These are phyloP conservation scores for Pulveroboletus sp. DNA, from an alignment of 768 basidiomycete species.

Conservation along the genomic window DNA sequence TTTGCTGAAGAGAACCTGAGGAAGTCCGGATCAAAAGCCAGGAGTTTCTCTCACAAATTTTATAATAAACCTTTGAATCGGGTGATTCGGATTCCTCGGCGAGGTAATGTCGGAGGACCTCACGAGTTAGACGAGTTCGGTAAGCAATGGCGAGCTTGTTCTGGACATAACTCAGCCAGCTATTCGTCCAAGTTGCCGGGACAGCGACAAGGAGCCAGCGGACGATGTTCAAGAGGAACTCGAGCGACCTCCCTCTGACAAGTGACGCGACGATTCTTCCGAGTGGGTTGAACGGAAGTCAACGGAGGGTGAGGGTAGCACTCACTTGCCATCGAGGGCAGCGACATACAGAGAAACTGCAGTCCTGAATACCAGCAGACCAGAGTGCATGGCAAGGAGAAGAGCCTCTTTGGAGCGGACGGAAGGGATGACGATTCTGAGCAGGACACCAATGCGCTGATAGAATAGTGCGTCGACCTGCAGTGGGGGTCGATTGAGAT, in stretches of 20 bases:
- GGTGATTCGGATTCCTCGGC: conserved; percentile 60
- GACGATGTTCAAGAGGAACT: conserved; percentile 81
- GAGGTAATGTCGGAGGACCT: conserved; percentile 81
- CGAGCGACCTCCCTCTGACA: conserved; percentile 74
- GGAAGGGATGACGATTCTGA: conserved; percentile 85
- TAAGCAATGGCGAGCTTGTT: conserved; percentile 90
- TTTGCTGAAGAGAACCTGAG: conserved; percentile 53
- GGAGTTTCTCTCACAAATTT: conserved; percentile 57
- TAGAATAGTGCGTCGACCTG: conserved; percentile 94
- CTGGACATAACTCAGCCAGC: conserved; percentile 90
- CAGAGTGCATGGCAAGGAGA: conserved; percentile 83
- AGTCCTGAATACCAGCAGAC: conserved; percentile 83
- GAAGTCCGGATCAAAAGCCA: not conserved
- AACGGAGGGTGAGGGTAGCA: conserved; percentile 7
- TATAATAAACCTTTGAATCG: conserved; percentile 88
- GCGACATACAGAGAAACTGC: conserved; percentile 93
- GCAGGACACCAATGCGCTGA: conserved; percentile 65
- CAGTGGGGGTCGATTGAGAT: not conserved
- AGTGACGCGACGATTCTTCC: conserved; percentile 89
- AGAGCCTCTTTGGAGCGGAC: conserved; percentile 82
- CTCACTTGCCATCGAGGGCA: conserved; percentile 84
- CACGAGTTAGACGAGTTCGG: conserved; percentile 77
- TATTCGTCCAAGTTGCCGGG: conserved; percentile 90
- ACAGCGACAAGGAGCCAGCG: conserved; percentile 90
- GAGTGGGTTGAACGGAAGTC: not conserved